Evolutionary conservation across 305 asterid genomes (phyloP), one percentile per base, ranked within the genome.

Genomic region (Salvia sclarea): DNA sequence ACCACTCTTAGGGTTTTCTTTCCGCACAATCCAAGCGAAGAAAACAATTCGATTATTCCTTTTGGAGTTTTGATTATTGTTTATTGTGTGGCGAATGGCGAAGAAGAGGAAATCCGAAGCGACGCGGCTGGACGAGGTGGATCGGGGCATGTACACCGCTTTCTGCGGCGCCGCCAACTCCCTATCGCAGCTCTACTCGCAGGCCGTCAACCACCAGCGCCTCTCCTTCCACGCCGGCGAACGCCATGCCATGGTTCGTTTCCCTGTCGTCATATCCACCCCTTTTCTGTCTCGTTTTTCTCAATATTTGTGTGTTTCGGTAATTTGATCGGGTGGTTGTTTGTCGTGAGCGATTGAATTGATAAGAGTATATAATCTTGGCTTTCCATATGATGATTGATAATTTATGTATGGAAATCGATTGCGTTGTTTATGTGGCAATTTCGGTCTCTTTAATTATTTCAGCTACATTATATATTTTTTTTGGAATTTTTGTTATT

Each of bases 21-120:
- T 53, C 31, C 45, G 28, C 40, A 38, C 6, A 43, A 38, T 33
- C 28, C 2, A 43, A 38, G 41, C 40, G n/a, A 14, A 22, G 24
- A 37, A 1, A 5, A n/a, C n/a, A 24, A 57, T 38, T 78, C 10
- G n/a, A 14, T 12, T 22, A 33, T 17, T n/a, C 11, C 20, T 13
- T 17, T 48, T 22, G 16, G 55, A 49, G 37, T 7, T 63, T 55
- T 5, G 3, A 0, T 6, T 37, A n/a, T 37, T 38, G 10, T 38
- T 38, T 38, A 2, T 38, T 38, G 2, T 37, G 0, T 12, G 12
- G 13, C 61, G 16, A 40, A 86, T 86, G 92, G 87, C 80, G 22
- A 86, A 83, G 79, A 86, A 86, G 83, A 81, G 89, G 77, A 86
- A 86, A 81, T 82, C 84, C 75, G 90, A 84, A 8, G 82, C 85